phyloP scores from a whole-genome alignment of 2,329 filamentous ascomycete species.

The Zasmidium citrigriseum region DNA sequence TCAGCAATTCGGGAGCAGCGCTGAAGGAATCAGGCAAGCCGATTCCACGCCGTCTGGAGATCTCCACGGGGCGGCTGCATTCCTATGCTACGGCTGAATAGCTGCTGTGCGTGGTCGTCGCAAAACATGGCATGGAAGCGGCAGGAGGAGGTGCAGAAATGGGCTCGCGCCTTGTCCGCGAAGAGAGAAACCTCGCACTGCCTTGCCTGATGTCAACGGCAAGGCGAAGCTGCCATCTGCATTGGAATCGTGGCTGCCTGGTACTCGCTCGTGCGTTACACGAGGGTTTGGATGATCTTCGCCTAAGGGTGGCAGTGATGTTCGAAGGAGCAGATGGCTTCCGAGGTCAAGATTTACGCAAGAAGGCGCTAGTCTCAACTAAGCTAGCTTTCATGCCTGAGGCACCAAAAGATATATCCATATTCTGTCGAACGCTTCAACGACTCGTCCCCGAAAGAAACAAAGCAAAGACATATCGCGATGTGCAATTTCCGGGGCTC shows the following conservation, averaged over 20 bases:
- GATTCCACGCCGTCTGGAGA: not conserved
- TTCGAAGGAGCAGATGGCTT: not conserved
- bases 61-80: not conserved
- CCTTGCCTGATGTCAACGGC: not conserved
- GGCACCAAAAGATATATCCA: no score
- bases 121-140: not conserved
- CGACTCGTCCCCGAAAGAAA: no score
- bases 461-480: no score
- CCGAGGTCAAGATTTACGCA: no score
- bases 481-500: no score
- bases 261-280: not conserved
- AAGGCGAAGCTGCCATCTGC: not conserved
- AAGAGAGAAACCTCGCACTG: not conserved
- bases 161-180: not conserved
- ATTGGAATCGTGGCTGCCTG: not conserved
- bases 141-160: not conserved
- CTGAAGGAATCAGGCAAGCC: not conserved
- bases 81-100: not conserved
- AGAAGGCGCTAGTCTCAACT: no score
- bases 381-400: no score
- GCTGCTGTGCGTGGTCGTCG: not conserved
- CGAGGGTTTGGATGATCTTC: not conserved
- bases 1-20: not conserved
- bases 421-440: no score
- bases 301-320: slow-evolving; percentile 1